Conservation (phyloP, 208 protist species). For the Leishmania arabica region DNA sequence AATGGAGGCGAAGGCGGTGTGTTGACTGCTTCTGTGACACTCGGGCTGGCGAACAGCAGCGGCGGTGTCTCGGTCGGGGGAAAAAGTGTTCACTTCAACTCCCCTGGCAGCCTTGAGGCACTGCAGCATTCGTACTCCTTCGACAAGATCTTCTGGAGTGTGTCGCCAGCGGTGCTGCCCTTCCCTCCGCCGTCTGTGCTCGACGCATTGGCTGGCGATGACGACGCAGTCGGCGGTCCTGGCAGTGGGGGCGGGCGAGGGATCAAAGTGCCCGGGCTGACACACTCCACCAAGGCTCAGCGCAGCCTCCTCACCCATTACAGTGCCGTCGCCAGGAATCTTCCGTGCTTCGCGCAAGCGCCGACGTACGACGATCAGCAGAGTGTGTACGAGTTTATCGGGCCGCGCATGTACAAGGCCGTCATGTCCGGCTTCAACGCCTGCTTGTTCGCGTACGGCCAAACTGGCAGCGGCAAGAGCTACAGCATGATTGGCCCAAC, state of each 20-base stretch:
- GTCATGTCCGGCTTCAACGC: constrained; percentile 88
- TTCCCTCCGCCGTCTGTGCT: constrained; percentile 23
- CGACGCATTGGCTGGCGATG: constrained; percentile 8
- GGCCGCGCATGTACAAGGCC: constrained; percentile 66
- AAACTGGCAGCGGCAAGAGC: constrained; percentile 92
- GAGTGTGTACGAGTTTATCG: constrained; percentile 78
- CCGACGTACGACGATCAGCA: constrained; percentile 71
- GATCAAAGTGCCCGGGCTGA: constrained; percentile 6
- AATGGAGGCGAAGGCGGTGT: neutral
- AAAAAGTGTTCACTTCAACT: neutral
- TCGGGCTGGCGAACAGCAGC: neutral
- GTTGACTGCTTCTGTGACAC: neutral
- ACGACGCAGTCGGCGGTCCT: neutral
- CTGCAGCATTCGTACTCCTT: constrained; percentile 67
- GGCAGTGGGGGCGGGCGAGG: neutral
- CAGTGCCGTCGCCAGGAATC: constrained; percentile 16
- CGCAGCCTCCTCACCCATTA: constrained; percentile 12
- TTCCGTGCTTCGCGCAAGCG: constrained; percentile 55
- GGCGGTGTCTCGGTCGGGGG: constrained; percentile 9
- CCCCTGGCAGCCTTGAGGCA: neutral
- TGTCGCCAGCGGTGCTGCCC: constrained; percentile 51
- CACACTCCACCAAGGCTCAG: constrained; percentile 7
- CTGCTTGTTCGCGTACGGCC: constrained; percentile 91
- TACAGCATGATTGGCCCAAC: constrained; percentile 89
- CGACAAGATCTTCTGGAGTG: constrained; percentile 81